Percentiles rank a stretch among this genome's conserved stretches.
phyloP scores from a whole-genome alignment of 2,329 filamentous ascomycete species.

The Moelleriella libera region DNA sequence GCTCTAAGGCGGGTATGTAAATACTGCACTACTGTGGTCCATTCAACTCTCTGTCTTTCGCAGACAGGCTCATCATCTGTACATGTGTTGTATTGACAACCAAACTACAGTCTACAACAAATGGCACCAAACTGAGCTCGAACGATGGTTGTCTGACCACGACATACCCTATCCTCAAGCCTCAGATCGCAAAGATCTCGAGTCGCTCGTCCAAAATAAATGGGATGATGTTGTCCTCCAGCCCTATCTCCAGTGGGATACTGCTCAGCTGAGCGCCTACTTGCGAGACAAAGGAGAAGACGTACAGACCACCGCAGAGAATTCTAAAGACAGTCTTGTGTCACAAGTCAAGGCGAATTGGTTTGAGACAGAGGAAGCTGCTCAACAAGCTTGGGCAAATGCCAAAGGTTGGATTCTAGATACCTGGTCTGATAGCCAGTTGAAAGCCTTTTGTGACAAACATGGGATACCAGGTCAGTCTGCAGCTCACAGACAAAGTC shows the following conservation, averaged over 20 bases:
- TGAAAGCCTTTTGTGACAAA: constrained; percentile 86
- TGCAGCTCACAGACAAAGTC: neutral
- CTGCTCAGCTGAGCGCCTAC: constrained; percentile 51
- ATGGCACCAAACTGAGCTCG: constrained; percentile 96
- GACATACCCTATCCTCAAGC: constrained; percentile 81
- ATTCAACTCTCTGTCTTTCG: too few species aligned
- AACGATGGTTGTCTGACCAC: constrained; percentile 91
- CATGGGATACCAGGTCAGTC: constrained; percentile 58
- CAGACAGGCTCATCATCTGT: too few species aligned
- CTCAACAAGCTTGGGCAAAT: constrained; percentile 54
- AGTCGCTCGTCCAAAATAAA: constrained; percentile 75
- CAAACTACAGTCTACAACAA: constrained; percentile 72
- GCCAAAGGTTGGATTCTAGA: constrained; percentile 90
- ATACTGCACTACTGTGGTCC: too few species aligned
- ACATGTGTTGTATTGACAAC: too few species aligned
- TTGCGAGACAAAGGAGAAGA: constrained; percentile 58
- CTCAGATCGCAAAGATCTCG: constrained; percentile 87
- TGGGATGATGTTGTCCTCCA: constrained; percentile 67
- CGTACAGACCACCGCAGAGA: constrained; percentile 49
- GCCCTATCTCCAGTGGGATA: constrained; percentile 68
- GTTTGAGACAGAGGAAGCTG: constrained; percentile 68
- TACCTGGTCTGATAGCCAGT: constrained; percentile 83
- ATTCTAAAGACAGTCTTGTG: constrained; percentile 55
- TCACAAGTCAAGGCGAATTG: constrained; percentile 57
- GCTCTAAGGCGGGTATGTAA: constrained; percentile 59